Conservation (phyloP, 179 eudicot genomes). For the Beta lomatogona region DNA sequence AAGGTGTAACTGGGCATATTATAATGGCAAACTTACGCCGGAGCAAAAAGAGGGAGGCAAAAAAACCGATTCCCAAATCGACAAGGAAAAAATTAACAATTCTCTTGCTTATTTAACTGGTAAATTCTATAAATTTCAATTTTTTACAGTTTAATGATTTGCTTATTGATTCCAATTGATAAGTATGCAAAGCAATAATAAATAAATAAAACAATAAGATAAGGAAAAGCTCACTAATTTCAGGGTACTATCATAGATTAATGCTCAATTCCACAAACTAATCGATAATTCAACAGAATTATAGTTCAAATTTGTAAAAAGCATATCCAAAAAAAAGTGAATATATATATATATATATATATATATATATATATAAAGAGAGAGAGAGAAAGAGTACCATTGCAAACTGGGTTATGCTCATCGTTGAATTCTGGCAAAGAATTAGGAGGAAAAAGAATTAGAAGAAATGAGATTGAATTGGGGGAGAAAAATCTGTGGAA, state of each 20-base stretch:
- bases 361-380: too few species aligned
- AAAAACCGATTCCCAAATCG: not conserved
- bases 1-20: not conserved
- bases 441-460: not conserved
- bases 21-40: not conserved
- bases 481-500: slow-evolving; percentile 24
- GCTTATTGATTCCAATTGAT: not conserved
- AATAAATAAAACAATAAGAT: not conserved
- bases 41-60: not conserved
- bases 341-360: not conserved
- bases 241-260: not conserved
- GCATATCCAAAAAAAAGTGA: not conserved
- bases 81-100: not conserved
- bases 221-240: not conserved
- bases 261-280: slow-evolving; percentile 13
- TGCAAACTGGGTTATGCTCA: slow-evolving; percentile 51
- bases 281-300: not conserved
- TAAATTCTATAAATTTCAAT: not conserved
- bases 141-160: not conserved
- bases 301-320: not conserved
- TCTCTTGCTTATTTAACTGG: not conserved
- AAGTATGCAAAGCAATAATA: not conserved
- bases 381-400: slow-evolving; percentile 36
- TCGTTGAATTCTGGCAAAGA: slow-evolving; percentile 20
- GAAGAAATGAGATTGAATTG: slow-evolving; percentile 13